Conservation (phyloP, 2,329 filamentous ascomycete genomes). For the Metarhizium anisopliae region DNA sequence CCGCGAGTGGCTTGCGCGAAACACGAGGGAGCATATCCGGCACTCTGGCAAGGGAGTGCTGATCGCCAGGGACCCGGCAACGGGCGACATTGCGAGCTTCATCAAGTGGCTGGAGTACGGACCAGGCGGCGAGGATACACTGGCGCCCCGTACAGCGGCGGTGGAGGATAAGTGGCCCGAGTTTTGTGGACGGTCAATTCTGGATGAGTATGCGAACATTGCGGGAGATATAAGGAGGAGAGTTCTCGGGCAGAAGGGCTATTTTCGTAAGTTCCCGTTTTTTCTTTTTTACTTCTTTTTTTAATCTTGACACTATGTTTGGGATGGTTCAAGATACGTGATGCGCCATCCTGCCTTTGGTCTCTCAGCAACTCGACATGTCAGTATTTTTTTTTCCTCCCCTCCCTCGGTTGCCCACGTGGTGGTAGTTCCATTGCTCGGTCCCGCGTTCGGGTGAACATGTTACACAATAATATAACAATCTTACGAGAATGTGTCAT, state of each 20-base stretch:
- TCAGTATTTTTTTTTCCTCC: background rate
- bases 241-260: constrained; percentile 19
- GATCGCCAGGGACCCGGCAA: constrained; percentile 22
- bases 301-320: background rate
- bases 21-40: constrained; percentile 20
- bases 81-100: constrained; percentile 23
- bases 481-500: constrained; percentile 2
- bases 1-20: constrained; percentile 18
- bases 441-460: background rate
- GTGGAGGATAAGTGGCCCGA: constrained; percentile 20
- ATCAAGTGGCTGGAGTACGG: constrained; percentile 26
- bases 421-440: background rate
- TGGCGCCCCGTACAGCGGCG: constrained; percentile 9
- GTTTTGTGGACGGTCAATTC: constrained; percentile 18
- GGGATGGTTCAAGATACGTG: background rate
- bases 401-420: background rate
- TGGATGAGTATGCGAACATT: constrained; percentile 24
- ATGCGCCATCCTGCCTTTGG: no score
- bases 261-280: constrained; percentile 26
- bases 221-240: constrained; percentile 21
- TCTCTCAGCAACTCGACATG: background rate
- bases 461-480: background rate
- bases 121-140: constrained; percentile 3
- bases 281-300: background rate
- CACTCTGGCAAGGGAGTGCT: constrained; percentile 20